A percentile compares a stretch with the other conserved stretches of the same genome.
These are phyloP conservation scores for Gautieria morchelliformis DNA, from an alignment of 768 basidiomycete genomes.

Conservation along the genomic window DNA sequence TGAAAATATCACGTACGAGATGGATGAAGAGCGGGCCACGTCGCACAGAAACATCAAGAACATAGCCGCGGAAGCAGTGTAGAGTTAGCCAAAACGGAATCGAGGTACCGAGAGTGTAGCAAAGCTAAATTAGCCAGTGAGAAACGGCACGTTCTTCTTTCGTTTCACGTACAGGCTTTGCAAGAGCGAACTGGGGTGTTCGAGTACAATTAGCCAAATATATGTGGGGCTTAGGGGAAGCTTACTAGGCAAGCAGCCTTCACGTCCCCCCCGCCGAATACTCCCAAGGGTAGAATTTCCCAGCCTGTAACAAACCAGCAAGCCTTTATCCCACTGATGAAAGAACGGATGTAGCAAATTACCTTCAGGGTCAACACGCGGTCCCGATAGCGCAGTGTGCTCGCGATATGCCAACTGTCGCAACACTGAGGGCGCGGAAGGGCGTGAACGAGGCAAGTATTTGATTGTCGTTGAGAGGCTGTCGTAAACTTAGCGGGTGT, in stretches of 20 bases:
- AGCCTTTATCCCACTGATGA: neutral
- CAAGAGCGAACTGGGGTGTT: too few species aligned
- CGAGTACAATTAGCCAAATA: neutral
- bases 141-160: too few species aligned
- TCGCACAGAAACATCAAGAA: slow-evolving; percentile 38
- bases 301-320: neutral
- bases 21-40: slow-evolving; percentile 32
- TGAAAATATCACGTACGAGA: slow-evolving; percentile 37
- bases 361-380: slow-evolving; percentile 31
- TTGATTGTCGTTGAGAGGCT: slow-evolving; percentile 26
- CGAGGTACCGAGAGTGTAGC: slow-evolving; percentile 40
- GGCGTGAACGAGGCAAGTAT: slow-evolving; percentile 24
- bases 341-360: slow-evolving; percentile 12
- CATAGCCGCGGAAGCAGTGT: slow-evolving; percentile 33
- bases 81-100: slow-evolving; percentile 43
- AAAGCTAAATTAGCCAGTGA: too few species aligned
- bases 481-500: neutral
- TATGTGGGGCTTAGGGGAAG: neutral
- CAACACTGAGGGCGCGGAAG: slow-evolving; percentile 26
- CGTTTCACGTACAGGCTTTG: too few species aligned
- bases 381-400: slow-evolving; percentile 24
- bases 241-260: slow-evolving; percentile 25
- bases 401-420: too few species aligned
- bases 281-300: neutral
- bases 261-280: slow-evolving; percentile 23